Conservation (phyloP, 108 stramenopile genomes). For the Aurantiochytrium sp. region DNA sequence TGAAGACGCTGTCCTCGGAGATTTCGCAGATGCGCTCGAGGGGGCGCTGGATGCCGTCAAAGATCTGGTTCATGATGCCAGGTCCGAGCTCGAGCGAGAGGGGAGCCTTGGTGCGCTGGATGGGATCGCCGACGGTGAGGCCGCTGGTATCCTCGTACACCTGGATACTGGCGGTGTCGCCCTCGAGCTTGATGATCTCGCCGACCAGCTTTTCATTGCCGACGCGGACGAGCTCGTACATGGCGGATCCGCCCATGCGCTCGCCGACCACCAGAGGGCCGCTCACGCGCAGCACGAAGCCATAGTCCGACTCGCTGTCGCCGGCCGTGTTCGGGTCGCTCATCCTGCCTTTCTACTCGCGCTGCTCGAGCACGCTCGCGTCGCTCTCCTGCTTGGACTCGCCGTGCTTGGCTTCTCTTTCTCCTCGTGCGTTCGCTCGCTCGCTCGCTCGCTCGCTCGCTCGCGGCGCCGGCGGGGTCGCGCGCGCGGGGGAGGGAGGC, state of each 20-base stretch:
- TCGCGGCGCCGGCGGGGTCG: too few species aligned
- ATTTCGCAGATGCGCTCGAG: slow-evolving; percentile 76
- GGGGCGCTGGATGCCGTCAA: slow-evolving; percentile 99
- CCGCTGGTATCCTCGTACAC: slow-evolving; percentile 97
- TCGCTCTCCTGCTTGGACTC: too few species aligned
- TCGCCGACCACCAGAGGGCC: slow-evolving; percentile 97
- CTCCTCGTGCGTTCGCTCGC: too few species aligned
- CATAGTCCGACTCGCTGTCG: slow-evolving; percentile 88
- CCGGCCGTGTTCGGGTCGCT: background rate
- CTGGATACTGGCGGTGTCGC: slow-evolving; percentile 90
- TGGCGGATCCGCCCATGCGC: slow-evolving; percentile 93
- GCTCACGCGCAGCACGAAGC: slow-evolving; percentile 74
- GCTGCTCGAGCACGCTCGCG: too few species aligned
- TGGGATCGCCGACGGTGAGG: slow-evolving; percentile 92
- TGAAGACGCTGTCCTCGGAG: slow-evolving; percentile 63
- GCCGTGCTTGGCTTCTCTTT: too few species aligned
- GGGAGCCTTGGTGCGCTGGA: slow-evolving; percentile 85
- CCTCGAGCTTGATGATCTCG: slow-evolving; percentile 98
- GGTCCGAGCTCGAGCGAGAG: slow-evolving; percentile 95
- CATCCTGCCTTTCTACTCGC: background rate
- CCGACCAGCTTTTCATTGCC: slow-evolving; percentile 97
- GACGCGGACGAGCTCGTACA: slow-evolving; percentile 93
- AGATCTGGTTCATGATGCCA: slow-evolving; percentile 99
- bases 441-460: too few species aligned
- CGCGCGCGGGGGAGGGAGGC: too few species aligned